Evolutionary conservation across 768 basidiomycete genomes (phyloP).

Genomic region (Trametes gibbosa): DNA sequence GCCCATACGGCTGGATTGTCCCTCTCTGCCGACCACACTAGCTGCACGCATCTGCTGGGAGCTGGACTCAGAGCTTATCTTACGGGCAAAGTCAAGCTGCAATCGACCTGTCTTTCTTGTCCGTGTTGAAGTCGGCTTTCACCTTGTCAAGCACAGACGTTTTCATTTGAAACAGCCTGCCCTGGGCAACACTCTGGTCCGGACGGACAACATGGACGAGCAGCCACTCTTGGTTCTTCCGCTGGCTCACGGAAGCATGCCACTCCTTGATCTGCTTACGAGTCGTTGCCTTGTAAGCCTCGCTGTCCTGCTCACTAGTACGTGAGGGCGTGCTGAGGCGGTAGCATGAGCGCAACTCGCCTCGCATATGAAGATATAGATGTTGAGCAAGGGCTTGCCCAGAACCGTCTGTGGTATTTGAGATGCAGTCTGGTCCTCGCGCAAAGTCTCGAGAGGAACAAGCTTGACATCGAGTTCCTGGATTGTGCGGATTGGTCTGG

Average conservation of each 20-base stretch:
- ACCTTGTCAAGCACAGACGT: conserved; percentile 87
- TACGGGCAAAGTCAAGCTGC: background rate
- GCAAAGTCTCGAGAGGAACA: conserved; percentile 60
- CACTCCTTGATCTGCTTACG: conserved; percentile 93
- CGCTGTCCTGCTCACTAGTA: conserved; percentile 46
- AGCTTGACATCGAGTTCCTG: conserved; percentile 83
- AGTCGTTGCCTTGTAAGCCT: conserved; percentile 73
- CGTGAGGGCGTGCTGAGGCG: background rate
- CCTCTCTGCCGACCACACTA: conserved; percentile 69
- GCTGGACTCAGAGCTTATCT: conserved; percentile 7
- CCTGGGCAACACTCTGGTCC: conserved; percentile 55
- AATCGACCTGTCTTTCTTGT: conserved; percentile 78
- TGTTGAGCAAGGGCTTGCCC: conserved; percentile 82
- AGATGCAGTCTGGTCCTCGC: conserved; percentile 66
- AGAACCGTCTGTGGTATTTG: conserved; percentile 76
- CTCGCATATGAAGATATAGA: conserved; percentile 87
- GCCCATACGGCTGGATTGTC: conserved; percentile 83
- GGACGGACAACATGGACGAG: conserved; percentile 83
- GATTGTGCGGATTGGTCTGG: conserved; percentile 77
- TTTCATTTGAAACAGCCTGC: conserved; percentile 81
- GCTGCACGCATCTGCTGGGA: conserved; percentile 67
- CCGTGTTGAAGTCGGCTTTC: conserved; percentile 85
- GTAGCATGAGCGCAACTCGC: conserved; percentile 41
- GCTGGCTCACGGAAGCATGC: conserved; percentile 61
- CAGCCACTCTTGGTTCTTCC: conserved; percentile 91